Base-by-base conservation (phyloP, 1,139 yeast genomes). In the Hyphopichia burtonii region DNA sequence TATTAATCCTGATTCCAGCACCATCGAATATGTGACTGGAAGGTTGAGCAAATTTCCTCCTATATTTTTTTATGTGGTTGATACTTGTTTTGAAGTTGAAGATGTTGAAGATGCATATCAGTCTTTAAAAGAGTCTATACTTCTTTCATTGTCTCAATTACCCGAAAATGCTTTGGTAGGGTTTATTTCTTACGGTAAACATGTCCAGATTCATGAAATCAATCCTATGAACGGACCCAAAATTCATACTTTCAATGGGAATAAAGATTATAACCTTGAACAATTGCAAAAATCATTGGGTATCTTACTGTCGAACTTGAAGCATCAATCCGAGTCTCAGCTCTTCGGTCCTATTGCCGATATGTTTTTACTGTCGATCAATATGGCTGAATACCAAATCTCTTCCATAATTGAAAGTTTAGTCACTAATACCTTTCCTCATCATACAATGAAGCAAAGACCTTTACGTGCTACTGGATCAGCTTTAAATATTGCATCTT, bases 21-120 rank as follows among this genome's bases (percentile, higher is more conserved):
- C 90, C 1, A 70, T 83, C 16, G 93, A 86, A 56, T 86, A 83
- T 54, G 55, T 71, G 9, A 66, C 85, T 18, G 77, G 80, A 1
- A 68, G 76, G 34, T 44, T 41, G 32, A 66, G 71, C 20, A 59
- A 61, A 14, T 58, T 69, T 23, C 80, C 82, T 0, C 78, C 77
- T 2, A 71, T 83, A 5, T 83, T 80, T 55, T 54, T 83, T 30
- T 83, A 73, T 51, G 81, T 84, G n/a, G 80, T 86, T 22, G 94
- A 86, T 59, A 73, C 85, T 0, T 80, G 88, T 50, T 66, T 79
- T 40, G 84, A 76, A 35, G 56, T 56, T 3, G 66, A 61, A 11
- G 79, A 73, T 39, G 43, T 66, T 10, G 65, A 51, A 15, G 74
- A 68, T 35, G 69, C 74, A 2, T 71, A 61, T 45, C 54, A 49